Evolutionary conservation across 1,284 basidiomycete species (phyloP).

Genomic region (Microbotryomycetes sp.): DNA sequence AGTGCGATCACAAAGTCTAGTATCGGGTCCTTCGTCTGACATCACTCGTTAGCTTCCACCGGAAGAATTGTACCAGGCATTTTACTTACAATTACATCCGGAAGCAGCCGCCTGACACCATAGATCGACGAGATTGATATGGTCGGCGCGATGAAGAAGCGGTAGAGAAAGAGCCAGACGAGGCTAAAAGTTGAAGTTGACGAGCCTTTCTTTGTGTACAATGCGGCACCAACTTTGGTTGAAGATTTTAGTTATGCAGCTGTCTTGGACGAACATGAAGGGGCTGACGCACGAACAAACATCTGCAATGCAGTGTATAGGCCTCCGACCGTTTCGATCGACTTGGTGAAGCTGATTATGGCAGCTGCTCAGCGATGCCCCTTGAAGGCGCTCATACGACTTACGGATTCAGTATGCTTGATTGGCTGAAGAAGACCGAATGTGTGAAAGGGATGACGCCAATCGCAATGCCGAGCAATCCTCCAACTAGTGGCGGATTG

Average conservation of each 20-base stretch:
- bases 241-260: not conserved
- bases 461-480: slow-evolving; percentile 35
- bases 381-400: slow-evolving; percentile 1
- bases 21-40: slow-evolving; percentile 25
- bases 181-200: slow-evolving; percentile 27
- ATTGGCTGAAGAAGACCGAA: slow-evolving; percentile 35
- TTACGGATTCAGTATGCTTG: slow-evolving; percentile 31
- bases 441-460: slow-evolving; percentile 38
- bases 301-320: slow-evolving; percentile 41
- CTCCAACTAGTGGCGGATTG: slow-evolving; percentile 39
- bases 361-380: not conserved
- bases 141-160: slow-evolving; percentile 38
- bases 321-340: slow-evolving; percentile 36
- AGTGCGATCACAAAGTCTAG: slow-evolving; percentile 40
- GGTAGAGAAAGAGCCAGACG: slow-evolving; percentile 38
- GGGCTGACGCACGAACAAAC: slow-evolving; percentile 27
- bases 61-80: no score
- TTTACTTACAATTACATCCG: slow-evolving; percentile 31
- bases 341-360: slow-evolving; percentile 20
- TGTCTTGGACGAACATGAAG: not conserved
- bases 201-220: slow-evolving; percentile 24
- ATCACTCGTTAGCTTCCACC: no score
- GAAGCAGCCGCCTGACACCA: slow-evolving; percentile 29
- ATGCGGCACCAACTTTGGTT: slow-evolving; percentile 32
- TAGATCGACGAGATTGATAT: slow-evolving; percentile 36